Evolutionary conservation across 2,329 filamentous ascomycete genomes (phyloP).

Genomic region (Pyrenochaeta sp.): DNA sequence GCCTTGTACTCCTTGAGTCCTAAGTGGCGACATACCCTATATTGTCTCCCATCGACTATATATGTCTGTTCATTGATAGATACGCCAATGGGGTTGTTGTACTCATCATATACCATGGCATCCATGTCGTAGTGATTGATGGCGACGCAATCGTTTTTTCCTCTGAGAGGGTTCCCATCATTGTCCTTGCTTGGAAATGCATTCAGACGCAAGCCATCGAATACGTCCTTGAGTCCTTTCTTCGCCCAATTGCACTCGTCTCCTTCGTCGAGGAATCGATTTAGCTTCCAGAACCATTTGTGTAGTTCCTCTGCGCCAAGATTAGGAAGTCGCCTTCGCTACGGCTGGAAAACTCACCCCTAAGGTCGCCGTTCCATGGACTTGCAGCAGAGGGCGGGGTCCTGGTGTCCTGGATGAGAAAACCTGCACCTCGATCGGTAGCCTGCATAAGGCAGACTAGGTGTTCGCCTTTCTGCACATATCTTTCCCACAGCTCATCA

Average conservation of each 20-base stretch:
- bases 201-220: conserved; percentile 15
- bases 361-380: conserved; percentile 23
- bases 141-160: conserved; percentile 14
- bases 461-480: conserved; percentile 15
- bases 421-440: conserved; percentile 23
- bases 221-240: conserved; percentile 8
- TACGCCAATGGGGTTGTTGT: conserved; percentile 2
- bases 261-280: background rate
- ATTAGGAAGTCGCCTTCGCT: background rate
- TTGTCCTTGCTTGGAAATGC: conserved; percentile 7
- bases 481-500: conserved; percentile 15
- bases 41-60: conserved; percentile 15
- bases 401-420: conserved; percentile 9
- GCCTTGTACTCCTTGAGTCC: background rate
- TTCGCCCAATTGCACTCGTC: conserved; percentile 12
- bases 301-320: conserved; percentile 7
- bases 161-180: background rate
- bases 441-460: conserved; percentile 25
- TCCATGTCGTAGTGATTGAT: conserved; percentile 17
- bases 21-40: conserved; percentile 8
- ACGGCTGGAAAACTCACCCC: background rate
- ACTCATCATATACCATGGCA: too few relatives aligned
- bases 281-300: conserved; percentile 25
- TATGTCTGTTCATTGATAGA: conserved; percentile 17
- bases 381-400: conserved; percentile 25